Evolutionary conservation across 1,284 basidiomycete genomes (phyloP), one percentile per base, ranked within the genome.

Genomic region (Amylostereum chailletii): DNA sequence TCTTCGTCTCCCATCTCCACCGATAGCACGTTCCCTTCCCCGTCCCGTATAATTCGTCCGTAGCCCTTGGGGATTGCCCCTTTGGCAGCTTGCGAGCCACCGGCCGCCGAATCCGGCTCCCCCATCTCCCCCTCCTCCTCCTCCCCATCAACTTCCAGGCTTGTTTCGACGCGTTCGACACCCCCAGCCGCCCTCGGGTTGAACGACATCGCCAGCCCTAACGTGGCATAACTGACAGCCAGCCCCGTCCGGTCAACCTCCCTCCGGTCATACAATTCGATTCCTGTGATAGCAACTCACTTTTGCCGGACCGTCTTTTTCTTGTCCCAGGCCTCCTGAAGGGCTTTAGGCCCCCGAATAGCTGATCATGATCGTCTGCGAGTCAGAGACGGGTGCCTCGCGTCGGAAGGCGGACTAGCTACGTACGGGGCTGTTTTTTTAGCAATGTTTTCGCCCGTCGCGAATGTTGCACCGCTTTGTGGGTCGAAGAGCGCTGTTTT

Each of bases 231-330:
- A 68, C 90, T 94, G 63, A 45, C 42, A 44, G 19, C 19, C 19
- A 19, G 19, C 19, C 19, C 19, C 19, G 19, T 19, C 19, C 19
- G 19, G 19, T 19, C 19, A 19, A 19, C 19, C 19, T 19, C 19
- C 19, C 19, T 19, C 19, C 19, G 19, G 19, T 19, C 19, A 19
- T 19, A 19, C 19, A 19, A 50, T 57, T 49, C 50, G 42, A 11
- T 38, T 45, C 38, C 39, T 49, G 41, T 30, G 40, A 42, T 32
- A 43, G 40, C 29, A 46, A 73, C 85, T 62, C 63, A 95, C 93
- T 97, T 98, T 77, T 97, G 94, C 57, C 81, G 79, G 30, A 95
- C 85, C 5, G 94, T 99, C 71, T 91, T 92, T 53, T 72, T 76
- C 58, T 80, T 82, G 66, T 96, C 90, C 94, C 94, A 97, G 46